Evolutionary conservation across 768 basidiomycete genomes (phyloP).

Genomic region (Auriculariales sp.): DNA sequence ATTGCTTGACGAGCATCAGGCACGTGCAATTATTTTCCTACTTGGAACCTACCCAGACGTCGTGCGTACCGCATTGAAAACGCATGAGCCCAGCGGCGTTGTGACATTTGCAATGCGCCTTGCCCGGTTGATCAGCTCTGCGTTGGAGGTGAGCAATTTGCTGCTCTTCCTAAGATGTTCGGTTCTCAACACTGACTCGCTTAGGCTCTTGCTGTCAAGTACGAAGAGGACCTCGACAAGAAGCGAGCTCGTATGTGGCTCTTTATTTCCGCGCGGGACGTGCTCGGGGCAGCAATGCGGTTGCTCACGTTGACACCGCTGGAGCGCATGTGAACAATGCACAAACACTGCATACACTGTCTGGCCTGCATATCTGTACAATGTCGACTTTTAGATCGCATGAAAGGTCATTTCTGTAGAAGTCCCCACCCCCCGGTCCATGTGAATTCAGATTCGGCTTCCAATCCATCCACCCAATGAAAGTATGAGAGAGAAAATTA

Average conservation of each 20-base stretch:
- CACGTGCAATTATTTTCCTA: slow-evolving; percentile 76
- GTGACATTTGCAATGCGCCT: slow-evolving; percentile 84
- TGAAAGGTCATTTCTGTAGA: too few species aligned
- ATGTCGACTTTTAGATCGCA: too few species aligned
- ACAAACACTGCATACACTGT: too few species aligned
- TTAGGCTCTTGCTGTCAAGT: slow-evolving; percentile 74
- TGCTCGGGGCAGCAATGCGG: slow-evolving; percentile 76
- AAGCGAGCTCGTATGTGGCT: slow-evolving; percentile 79
- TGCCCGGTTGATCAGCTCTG: slow-evolving; percentile 76
- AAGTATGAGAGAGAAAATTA: too few species aligned
- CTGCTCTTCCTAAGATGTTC: too few species aligned
- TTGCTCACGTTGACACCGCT: slow-evolving; percentile 79
- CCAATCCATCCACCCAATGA: too few species aligned
- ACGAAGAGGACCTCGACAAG: slow-evolving; percentile 58
- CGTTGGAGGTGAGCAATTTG: slow-evolving; percentile 95
- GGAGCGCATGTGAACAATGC: slow-evolving; percentile 73
- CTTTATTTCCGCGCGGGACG: slow-evolving; percentile 79
- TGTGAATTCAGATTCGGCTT: too few species aligned
- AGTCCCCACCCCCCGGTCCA: too few species aligned
- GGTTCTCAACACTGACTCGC: too few species aligned
- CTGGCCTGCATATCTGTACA: too few species aligned
- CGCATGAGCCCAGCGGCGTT: slow-evolving; percentile 78
- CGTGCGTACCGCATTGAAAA: slow-evolving; percentile 71
- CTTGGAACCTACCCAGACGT: slow-evolving; percentile 86
- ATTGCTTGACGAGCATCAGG: slow-evolving; percentile 58